Base-by-base conservation (phyloP, 2,329 filamentous ascomycete genomes). In the Alternaria tenuissima region DNA sequence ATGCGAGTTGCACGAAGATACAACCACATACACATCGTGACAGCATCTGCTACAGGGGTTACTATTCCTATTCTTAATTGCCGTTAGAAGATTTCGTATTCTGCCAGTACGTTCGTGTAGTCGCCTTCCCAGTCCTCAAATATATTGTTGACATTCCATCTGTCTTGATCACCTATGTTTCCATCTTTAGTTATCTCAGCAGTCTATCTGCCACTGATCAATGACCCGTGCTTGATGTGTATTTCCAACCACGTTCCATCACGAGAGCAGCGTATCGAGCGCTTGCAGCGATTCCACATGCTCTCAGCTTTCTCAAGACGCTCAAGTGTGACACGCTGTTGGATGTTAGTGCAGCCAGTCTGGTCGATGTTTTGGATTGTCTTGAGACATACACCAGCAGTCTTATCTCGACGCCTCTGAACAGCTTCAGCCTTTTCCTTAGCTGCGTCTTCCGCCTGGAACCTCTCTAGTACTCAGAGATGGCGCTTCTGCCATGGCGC, bases 131-230 rank as follows among this genome's bases (percentile, higher is more conserved):
- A 52, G 20, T 3, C 20, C 48, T 28, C 34, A 39, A 5, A 16
- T 6, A 42, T 3, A 24, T 16, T 24, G 14, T 34, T 12, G 24
- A 34, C 11, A 20, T 49, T 20, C 16, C 24, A 18, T 24, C 12
- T 24, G 11, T 49, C 46, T 34, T 49, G 18, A 18, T 48, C 16
- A 12, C 16, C 12, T 16, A 14, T 32, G 18, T 36, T 32, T 48
- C 5, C 20, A 22, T 38, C 24, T 20, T 24, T 7, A 7, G 4
- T 8, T 11, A 39, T 16, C n/a, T 12, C 24, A 22, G 11, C 36
- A 49, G 22, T 55, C 38, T 55, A 36, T 32, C 56, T n/a, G 28
- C 38, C 56, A 54, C n/a, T 58, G 18, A 46, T 51, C 42, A 39
- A 11, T 30, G 34, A 36, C 6, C 20, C 22, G 36, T 41, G 22